phyloP scores from a whole-genome alignment of 2,329 filamentous ascomycete genomes.

The Hortaea sp. region DNA sequence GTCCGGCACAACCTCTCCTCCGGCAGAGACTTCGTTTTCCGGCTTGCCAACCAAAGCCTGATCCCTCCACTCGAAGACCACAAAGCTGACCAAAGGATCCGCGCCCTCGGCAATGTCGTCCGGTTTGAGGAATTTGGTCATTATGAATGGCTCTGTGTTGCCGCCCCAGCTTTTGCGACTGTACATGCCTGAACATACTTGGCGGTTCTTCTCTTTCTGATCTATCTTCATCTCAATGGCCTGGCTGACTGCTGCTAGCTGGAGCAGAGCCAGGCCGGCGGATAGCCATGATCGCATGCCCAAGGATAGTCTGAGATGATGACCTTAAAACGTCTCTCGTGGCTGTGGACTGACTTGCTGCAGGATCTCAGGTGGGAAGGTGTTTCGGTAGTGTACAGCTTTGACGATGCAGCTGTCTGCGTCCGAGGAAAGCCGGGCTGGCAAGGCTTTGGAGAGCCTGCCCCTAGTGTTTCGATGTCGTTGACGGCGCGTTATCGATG shows the following conservation, averaged over 20 bases:
- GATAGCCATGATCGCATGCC: neutral
- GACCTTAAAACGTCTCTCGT: neutral
- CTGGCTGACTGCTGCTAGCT: constrained; percentile 1
- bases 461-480: too few relatives aligned
- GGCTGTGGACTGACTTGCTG: neutral
- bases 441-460: too few relatives aligned
- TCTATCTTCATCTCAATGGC: constrained; percentile 30
- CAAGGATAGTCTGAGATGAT: neutral
- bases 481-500: too few relatives aligned
- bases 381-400: too few relatives aligned
- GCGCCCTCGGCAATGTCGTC: constrained; percentile 45
- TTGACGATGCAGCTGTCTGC: too few relatives aligned
- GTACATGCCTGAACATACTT: constrained; percentile 92
- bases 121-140: constrained; percentile 63
- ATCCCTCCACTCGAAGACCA: constrained; percentile 93
- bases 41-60: constrained; percentile 64
- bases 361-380: too few relatives aligned
- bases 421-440: too few relatives aligned
- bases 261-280: constrained; percentile 2
- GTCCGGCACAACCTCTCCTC: constrained; percentile 10
- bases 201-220: constrained; percentile 63
- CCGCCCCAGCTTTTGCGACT: constrained; percentile 82
- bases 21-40: constrained; percentile 27
- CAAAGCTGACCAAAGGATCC: constrained; percentile 69
- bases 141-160: constrained; percentile 77